Evolutionary conservation across 2,329 filamentous ascomycete species (phyloP), one percentile per base, ranked within the genome.

Genomic region (Gremmenia infestans): DNA sequence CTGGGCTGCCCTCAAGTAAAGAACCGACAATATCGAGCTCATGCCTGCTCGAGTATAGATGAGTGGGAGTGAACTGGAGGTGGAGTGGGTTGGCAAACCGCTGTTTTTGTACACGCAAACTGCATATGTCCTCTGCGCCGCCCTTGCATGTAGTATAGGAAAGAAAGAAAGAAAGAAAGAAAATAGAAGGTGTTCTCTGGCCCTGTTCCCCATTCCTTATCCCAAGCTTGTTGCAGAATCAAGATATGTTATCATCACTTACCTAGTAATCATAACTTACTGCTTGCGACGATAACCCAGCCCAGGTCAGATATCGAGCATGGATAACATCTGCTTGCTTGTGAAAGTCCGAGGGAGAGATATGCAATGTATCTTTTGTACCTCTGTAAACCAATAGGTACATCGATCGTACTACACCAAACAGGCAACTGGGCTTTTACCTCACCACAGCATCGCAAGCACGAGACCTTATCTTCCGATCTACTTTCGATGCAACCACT

Each of bases 1-100:
- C 70, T 99, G 91, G 85, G 83, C 86, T 64, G 79, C 86, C 76
- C 88, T 97, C 74, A 95, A 93, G 83, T 97, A 96, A 82, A 78
- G 51, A 55, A 52, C 14, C 53, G 51, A 60, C 53, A 60, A 51
- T 23, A 53, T 39, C 23, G 55, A 43, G 46, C 52, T 46, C 42
- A 11, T 46, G 48, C 37, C 47, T 50, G 46, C 56, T 53, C 55
- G 52, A 53, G 60, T 51, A 39, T 61, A 60, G 60, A 63, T 55
- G 57, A 60, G 49, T 52, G 37, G 48, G 37, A n/a, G n/a, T 46
- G 53, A 48, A 50, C 50, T 48, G 52, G 50, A 53, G 49, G 40
- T 49, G 42, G 47, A 48, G 35, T 23, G 22, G 42, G 53, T 56
- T 17, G n/a, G 37, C 53, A 42, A 55, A 55, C 53, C 50, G 53